These are phyloP conservation scores for Cladophialophora psammophila DNA, from an alignment of 2,329 filamentous ascomycete species.

Conservation along the genomic window DNA sequence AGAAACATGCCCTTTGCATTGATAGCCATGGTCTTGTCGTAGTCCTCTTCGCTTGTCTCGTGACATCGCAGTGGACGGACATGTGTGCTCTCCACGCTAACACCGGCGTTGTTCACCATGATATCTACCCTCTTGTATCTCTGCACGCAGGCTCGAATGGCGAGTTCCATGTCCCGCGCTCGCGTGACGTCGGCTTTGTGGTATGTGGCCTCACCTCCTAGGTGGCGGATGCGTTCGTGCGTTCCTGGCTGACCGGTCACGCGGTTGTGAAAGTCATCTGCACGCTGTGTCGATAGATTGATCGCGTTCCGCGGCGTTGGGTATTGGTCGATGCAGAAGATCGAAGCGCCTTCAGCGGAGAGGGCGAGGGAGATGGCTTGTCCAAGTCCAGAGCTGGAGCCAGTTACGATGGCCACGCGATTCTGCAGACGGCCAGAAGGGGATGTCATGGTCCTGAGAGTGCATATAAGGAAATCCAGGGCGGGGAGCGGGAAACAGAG, in stretches of 20 bases:
- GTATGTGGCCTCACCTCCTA: conserved; percentile 31
- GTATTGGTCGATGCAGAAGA: conserved; percentile 42
- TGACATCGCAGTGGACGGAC: conserved; percentile 30
- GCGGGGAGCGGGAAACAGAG: not conserved
- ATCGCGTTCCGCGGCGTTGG: conserved; percentile 28
- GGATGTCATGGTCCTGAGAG: conserved; percentile 2
- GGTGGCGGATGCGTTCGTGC: conserved; percentile 36
- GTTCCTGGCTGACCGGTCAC: conserved; percentile 31
- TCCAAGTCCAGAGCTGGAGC: conserved; percentile 80
- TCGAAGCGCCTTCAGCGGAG: conserved; percentile 72
- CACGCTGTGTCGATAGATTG: conserved; percentile 24
- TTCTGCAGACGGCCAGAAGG: conserved; percentile 49
- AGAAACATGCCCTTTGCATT: conserved; percentile 98
- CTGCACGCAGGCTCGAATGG: conserved; percentile 33
- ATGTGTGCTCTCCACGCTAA: conserved; percentile 50
- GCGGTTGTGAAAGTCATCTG: conserved; percentile 28
- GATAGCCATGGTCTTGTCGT: conserved; percentile 90
- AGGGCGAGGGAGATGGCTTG: conserved; percentile 75
- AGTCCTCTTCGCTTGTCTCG: conserved; percentile 72
- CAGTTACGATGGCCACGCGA: conserved; percentile 77
- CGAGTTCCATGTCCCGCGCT: conserved; percentile 32
- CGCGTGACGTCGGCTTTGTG: conserved; percentile 34
- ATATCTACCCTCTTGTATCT: conserved; percentile 69
- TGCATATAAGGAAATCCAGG: not conserved
- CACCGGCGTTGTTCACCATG: conserved; percentile 96